A percentile compares a stretch with the other conserved stretches of the same genome.
Evolutionary conservation across 495 filamentous ascomycete species (phyloP).

Genomic region (Neurospora pannonica): DNA sequence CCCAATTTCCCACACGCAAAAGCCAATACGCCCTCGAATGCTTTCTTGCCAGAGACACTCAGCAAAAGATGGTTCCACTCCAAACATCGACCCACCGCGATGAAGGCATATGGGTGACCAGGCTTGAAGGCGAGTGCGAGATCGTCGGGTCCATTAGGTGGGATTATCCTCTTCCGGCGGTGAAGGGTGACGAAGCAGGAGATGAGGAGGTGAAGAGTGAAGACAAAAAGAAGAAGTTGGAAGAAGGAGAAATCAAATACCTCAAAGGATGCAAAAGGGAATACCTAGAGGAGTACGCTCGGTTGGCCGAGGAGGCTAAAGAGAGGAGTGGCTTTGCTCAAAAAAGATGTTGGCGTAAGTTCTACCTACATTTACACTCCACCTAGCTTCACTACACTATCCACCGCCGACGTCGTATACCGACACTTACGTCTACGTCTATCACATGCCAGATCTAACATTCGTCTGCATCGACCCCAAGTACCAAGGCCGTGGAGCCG

Average conservation of each 20-base stretch:
- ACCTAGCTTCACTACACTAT: too few relatives aligned
- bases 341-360: slow-evolving; percentile 16
- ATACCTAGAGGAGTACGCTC: slow-evolving; percentile 25
- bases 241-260: slow-evolving; percentile 7
- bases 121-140: slow-evolving; percentile 11
- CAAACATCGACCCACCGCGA: background rate
- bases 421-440: too few relatives aligned
- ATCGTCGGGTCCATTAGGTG: slow-evolving; percentile 33
- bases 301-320: slow-evolving; percentile 23
- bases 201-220: background rate
- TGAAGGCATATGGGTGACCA: background rate
- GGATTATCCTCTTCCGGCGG: too few relatives aligned
- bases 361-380: too few relatives aligned
- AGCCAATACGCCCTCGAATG: slow-evolving; percentile 13
- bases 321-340: slow-evolving; percentile 15
- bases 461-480: slow-evolving; percentile 33
- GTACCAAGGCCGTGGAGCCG: slow-evolving; percentile 35
- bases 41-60: slow-evolving; percentile 18
- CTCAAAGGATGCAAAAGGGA: slow-evolving; percentile 12
- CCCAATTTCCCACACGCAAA: slow-evolving; percentile 31
- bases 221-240: slow-evolving; percentile 13
- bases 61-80: background rate
- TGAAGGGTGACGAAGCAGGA: too few relatives aligned
- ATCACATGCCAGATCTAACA: slow-evolving; percentile 14
- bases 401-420: background rate